Percentiles rank a stretch among this genome's conserved stretches.
These are phyloP conservation scores for Cornus suecica DNA, from an alignment of 148 eudicot species.

Conservation along the genomic window DNA sequence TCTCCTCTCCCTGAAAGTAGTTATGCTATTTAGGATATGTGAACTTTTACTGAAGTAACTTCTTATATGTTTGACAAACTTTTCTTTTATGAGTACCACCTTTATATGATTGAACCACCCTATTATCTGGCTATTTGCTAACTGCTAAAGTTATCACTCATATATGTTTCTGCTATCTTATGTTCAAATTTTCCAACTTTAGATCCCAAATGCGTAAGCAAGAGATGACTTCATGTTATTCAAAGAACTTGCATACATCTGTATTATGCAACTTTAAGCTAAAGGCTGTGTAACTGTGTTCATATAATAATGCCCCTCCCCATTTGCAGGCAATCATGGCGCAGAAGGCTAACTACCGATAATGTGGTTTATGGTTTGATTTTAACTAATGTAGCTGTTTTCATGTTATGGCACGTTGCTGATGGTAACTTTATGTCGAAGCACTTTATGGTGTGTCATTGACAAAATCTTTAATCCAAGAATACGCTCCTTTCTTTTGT, in stretches of 20 bases:
- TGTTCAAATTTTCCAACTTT: neutral
- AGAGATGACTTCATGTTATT: neutral
- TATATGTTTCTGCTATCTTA: neutral
- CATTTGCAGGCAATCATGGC: constrained; percentile 55
- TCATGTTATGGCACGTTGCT: constrained; percentile 60
- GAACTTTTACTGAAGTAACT: neutral
- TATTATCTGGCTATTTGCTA: neutral
- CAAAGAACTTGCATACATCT: neutral
- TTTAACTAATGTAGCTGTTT: constrained; percentile 67
- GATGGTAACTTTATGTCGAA: constrained; percentile 53
- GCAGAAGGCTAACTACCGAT: constrained; percentile 51
- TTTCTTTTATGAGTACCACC: neutral
- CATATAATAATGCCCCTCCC: neutral
- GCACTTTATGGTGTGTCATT: constrained; percentile 62
- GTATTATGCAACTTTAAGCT: neutral
- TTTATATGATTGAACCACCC: neutral
- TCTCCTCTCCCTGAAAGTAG: neutral
- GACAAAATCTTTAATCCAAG: neutral
- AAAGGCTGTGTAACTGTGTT: neutral
- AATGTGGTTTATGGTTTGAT: constrained; percentile 61
- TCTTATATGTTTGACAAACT: neutral
- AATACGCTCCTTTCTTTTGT: neutral
- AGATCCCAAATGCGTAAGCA: neutral
- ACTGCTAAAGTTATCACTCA: neutral
- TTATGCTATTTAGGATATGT: neutral